These are phyloP conservation scores for Ilyonectria destructans DNA, from an alignment of 2,329 filamentous ascomycete species.

Conservation along the genomic window DNA sequence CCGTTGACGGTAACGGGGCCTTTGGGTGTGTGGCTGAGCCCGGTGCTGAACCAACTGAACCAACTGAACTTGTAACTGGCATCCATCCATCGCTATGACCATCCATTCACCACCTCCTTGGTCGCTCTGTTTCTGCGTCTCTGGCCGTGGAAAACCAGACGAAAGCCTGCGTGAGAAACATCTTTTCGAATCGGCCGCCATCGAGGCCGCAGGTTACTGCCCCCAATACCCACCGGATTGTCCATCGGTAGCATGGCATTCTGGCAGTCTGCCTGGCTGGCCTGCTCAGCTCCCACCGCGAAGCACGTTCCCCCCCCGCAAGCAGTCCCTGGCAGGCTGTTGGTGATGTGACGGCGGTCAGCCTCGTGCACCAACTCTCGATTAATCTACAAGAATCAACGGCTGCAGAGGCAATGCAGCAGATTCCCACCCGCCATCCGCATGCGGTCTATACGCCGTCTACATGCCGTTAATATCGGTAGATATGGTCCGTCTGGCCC, in stretches of 20 bases:
- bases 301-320: too few relatives aligned
- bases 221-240: not conserved
- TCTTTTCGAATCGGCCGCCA: not conserved
- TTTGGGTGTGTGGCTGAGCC: not conserved
- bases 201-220: not conserved
- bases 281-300: not conserved
- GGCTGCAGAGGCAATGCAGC: too few relatives aligned
- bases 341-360: not conserved
- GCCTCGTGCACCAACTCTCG: not conserved
- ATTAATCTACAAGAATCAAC: not conserved
- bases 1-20: not conserved
- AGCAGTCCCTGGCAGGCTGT: not conserved
- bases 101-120: not conserved
- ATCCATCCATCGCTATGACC: not conserved
- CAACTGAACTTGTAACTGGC: not conserved
- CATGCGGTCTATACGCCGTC: too few relatives aligned
- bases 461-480: too few relatives aligned
- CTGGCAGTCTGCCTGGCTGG: not conserved
- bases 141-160: not conserved
- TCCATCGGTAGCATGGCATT: not conserved
- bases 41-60: not conserved
- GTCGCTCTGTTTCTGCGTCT: not conserved
- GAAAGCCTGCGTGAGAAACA: not conserved
- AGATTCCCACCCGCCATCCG: too few relatives aligned
- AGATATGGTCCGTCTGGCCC: too few relatives aligned